Base-by-base conservation (phyloP, 305 asterid genomes). In the Fraxinus albicans region DNA sequence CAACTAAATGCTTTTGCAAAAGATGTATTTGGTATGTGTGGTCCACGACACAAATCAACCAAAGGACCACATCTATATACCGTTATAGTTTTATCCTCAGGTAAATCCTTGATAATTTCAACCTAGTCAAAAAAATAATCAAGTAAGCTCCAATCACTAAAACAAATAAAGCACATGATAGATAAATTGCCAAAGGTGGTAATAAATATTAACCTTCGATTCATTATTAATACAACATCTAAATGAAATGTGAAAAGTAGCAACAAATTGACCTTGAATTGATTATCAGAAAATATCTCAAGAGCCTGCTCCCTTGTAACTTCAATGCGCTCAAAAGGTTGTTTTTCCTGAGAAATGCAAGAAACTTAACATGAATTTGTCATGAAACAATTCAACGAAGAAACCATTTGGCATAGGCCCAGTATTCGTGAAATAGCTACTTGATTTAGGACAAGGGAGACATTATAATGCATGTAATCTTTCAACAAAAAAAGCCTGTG, bases 1-100 rank as follows among this genome's bases (percentile, higher is more conserved):
- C 99, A 96, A 81, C 92, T 83, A 88, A 96, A 90, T 72, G 99
- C 98, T 89, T 96, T 96, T 85, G 93, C 98, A 83, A 94, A 93
- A 82, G 98, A 92, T 55, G 98, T 93, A 84, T 90, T 96, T 60
- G 99, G 99, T 83, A 96, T 94, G 86, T 96, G 99, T 6, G 99
- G 99, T 73, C 99, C 99, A 85, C 98, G 97, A 79, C 99, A 96
- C 65, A 94, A 92, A 90, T 96, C 98, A 81, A 96, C 96, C 90
- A 96, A 90, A 50, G 98, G 98, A 77, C 99, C 99, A 84, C 99
- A 96, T 89, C 99, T 88, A 84, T 94, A 96, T 34, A 94, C 99
- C 1, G 98, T 96, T 79, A 96, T 93, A 44, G 99, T 94, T 89
- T 92, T 92, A 83, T 94, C 99, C 83, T 86, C 97, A 0, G 99